Conservation (phyloP, 371 early-diverging fungal genomes). For the Mortierella sp. region DNA sequence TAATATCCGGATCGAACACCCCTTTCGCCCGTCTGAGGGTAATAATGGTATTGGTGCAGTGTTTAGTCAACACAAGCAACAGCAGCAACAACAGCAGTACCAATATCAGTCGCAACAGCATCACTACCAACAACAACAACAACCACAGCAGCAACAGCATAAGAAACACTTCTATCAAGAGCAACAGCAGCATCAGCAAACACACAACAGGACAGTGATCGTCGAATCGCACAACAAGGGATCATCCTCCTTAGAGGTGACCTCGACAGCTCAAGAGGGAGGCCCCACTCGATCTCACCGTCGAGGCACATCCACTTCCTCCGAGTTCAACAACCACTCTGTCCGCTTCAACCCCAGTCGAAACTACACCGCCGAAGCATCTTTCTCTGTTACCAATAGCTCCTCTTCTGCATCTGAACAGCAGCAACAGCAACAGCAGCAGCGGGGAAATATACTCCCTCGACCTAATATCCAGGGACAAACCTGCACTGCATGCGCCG, state of each 20-base stretch:
- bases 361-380: constrained; percentile 23
- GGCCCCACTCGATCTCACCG: constrained; percentile 46
- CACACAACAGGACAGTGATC: constrained; percentile 11
- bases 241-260: constrained; percentile 8
- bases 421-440: neutral
- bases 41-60: constrained; percentile 2
- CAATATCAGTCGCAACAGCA: constrained; percentile 18
- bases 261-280: constrained; percentile 17
- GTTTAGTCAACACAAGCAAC: constrained; percentile 1
- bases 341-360: constrained; percentile 46
- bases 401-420: neutral
- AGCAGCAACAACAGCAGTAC: constrained; percentile 9
- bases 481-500: constrained; percentile 41
- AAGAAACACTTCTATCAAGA: neutral
- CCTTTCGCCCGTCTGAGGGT: neutral
- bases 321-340: constrained; percentile 30
- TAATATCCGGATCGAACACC: neutral
- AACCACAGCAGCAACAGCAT: constrained; percentile 10
- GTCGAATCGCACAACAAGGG: constrained; percentile 22
- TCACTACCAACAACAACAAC: neutral
- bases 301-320: constrained; percentile 28
- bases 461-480: constrained; percentile 31
- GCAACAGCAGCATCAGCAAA: constrained; percentile 1
- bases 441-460: constrained; percentile 28
- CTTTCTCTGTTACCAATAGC: neutral